Evolutionary conservation across 208 protist genomes (phyloP).

Genomic region (Leptomonas seymouri): DNA sequence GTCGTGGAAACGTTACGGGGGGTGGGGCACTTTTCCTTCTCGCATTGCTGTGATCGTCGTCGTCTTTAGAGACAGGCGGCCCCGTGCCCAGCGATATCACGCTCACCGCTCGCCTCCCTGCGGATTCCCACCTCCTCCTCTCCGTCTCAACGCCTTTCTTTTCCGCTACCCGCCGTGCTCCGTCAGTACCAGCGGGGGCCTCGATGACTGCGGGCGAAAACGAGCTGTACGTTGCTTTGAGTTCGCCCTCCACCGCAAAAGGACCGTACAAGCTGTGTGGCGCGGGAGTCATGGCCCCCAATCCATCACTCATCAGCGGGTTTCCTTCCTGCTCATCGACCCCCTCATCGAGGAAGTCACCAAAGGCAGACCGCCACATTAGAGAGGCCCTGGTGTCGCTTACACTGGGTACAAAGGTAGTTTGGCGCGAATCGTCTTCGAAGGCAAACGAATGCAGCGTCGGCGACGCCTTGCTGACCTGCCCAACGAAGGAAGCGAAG

Average conservation of each 20-base stretch:
- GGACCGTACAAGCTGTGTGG: not conserved
- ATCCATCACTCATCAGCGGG: no score
- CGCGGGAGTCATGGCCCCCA: not conserved
- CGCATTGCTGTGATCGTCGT: not conserved
- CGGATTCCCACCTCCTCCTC: not conserved
- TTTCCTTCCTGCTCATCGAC: not conserved
- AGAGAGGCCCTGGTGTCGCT: not conserved
- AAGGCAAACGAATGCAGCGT: not conserved
- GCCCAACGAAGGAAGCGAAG: constrained; percentile 5
- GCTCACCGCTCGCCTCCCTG: not conserved
- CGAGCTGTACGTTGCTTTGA: not conserved
- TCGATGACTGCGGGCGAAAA: not conserved
- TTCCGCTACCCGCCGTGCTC: not conserved
- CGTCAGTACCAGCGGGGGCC: not conserved
- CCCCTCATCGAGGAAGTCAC: not conserved
- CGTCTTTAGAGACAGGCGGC: not conserved
- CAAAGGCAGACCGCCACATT: constrained; percentile 1
- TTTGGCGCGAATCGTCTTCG: not conserved
- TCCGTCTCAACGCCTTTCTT: not conserved
- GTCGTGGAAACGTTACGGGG: not conserved
- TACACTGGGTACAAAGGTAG: not conserved
- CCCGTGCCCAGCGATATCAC: not conserved
- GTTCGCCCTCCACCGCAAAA: not conserved
- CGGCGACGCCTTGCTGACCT: not conserved
- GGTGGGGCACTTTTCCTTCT: not conserved